Percentiles rank a stretch among this genome's conserved stretches.
Evolutionary conservation across 768 basidiomycete species (phyloP).

Genomic region (Psilocybe subaeruginosa): DNA sequence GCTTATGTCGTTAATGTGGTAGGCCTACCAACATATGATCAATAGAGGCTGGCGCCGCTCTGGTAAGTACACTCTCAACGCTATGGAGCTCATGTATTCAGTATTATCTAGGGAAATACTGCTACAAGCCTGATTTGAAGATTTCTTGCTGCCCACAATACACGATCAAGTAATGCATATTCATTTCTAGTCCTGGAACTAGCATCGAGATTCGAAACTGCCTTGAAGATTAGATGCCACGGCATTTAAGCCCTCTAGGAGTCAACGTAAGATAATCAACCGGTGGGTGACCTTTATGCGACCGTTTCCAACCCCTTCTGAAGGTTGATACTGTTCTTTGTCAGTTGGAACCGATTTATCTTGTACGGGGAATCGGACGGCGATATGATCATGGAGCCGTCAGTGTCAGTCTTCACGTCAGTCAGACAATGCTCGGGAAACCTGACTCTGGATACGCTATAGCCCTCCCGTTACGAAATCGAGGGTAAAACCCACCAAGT

Average conservation of each 20-base stretch:
- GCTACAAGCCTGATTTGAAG: slow-evolving; percentile 87
- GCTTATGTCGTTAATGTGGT: neutral
- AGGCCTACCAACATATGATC: slow-evolving; percentile 85
- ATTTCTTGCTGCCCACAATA: slow-evolving; percentile 92
- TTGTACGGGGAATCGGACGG: slow-evolving; percentile 40
- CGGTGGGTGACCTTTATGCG: slow-evolving; percentile 42
- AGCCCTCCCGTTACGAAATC: neutral
- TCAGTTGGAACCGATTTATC: slow-evolving; percentile 77
- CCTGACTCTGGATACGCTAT: neutral
- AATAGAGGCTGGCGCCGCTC: slow-evolving; percentile 86
- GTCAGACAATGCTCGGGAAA: neutral
- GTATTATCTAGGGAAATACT: slow-evolving; percentile 53
- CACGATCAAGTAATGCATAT: slow-evolving; percentile 73
- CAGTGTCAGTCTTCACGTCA: slow-evolving; percentile 10
- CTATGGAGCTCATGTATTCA: neutral
- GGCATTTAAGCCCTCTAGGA: slow-evolving; percentile 69
- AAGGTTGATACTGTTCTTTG: neutral
- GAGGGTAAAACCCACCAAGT: slow-evolving; percentile 13
- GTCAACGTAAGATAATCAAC: slow-evolving; percentile 75
- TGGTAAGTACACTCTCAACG: slow-evolving; percentile 35
- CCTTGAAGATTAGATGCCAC: slow-evolving; percentile 64
- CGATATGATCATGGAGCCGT: slow-evolving; percentile 30
- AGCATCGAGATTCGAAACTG: neutral
- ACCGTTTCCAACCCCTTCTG: neutral
- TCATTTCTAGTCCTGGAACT: slow-evolving; percentile 4